Evolutionary conservation across 106 monocot genomes (phyloP).

Genomic region (Gastrodia elata): DNA sequence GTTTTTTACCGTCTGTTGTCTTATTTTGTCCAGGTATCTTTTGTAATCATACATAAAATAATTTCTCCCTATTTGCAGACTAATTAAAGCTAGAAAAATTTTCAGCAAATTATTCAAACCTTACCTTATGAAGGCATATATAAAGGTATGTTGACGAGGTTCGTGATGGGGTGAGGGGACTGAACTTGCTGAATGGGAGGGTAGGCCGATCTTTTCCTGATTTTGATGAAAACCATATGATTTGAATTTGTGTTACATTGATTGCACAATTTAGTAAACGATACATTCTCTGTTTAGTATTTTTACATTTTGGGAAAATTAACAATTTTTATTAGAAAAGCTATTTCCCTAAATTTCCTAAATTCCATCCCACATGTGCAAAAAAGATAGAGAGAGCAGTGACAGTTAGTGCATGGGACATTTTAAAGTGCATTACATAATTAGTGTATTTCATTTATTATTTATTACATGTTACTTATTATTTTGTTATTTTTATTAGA

Average conservation of each 20-base stretch:
- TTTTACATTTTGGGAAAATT: no score
- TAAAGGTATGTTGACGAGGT: background rate
- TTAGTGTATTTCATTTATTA: no score
- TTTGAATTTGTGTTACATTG: background rate
- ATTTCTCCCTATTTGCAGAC: background rate
- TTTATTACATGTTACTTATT: no score
- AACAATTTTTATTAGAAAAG: no score
- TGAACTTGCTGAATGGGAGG: background rate
- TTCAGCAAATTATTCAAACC: background rate
- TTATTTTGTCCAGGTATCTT: background rate
- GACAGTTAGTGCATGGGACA: no score
- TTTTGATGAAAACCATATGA: background rate
- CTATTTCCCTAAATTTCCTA: no score
- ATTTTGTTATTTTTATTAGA: no score
- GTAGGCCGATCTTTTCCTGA: background rate
- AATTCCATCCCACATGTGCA: no score
- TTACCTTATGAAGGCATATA: background rate
- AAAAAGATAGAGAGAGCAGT: no score
- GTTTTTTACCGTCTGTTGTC: background rate
- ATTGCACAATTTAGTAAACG: no score
- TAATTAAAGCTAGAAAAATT: background rate
- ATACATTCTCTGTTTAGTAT: no score
- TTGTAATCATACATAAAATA: background rate
- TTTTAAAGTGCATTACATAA: no score
- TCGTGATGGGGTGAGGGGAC: background rate